Evolutionary conservation across 805 yeast genomes (phyloP), one percentile per base, ranked within the genome.

Genomic region (Ogataea nitratoaversa): DNA sequence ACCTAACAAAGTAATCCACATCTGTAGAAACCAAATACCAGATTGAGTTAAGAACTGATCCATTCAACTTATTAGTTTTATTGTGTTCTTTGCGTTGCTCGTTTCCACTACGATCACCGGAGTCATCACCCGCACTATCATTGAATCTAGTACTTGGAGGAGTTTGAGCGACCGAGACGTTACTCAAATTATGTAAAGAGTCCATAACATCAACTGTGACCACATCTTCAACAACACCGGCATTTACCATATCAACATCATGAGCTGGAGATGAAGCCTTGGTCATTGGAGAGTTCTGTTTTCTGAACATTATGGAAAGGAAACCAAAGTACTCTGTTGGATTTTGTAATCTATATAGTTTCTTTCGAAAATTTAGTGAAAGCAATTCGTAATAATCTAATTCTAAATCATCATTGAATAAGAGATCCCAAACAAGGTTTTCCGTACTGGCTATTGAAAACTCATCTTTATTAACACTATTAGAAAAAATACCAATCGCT

Each of bases 401-500:
- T 17, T 23, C 41, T 18, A 39, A 20, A n/a, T 41, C 42, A 12
- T 44, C 37, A 35, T 44, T 46, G 32, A 60, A 61, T 12, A 58
- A 40, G 14, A 61, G 19, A 42, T 60, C 63, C 44, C 49, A 54
- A 4, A 51, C 23, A 19, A 61, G 33, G 7, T 36, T 42, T 17
- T 50, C 51, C 36, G 44, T 43, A 20, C 49, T 44, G 19, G 28
- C 40, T 13, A 37, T 41, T 5, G 47, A 40, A 37, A 49, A 52
- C 14, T 50, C 54, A 39, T 51, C 54, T 19, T 43, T 47, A 3
- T 29, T 34, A 34, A 22, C 30, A 24, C 32, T 25, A 19, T 38
- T 43, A 17, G 32, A 62, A 55, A 55, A 50, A 5, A 69, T 48
- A 13, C 63, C 66, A 5, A 66, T 54, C 1, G 70, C 48, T 2